A percentile compares a stretch with the other conserved stretches of the same genome.
Evolutionary conservation across 2,329 filamentous ascomycete genomes (phyloP).

Genomic region (Fusarium staphyleae): DNA sequence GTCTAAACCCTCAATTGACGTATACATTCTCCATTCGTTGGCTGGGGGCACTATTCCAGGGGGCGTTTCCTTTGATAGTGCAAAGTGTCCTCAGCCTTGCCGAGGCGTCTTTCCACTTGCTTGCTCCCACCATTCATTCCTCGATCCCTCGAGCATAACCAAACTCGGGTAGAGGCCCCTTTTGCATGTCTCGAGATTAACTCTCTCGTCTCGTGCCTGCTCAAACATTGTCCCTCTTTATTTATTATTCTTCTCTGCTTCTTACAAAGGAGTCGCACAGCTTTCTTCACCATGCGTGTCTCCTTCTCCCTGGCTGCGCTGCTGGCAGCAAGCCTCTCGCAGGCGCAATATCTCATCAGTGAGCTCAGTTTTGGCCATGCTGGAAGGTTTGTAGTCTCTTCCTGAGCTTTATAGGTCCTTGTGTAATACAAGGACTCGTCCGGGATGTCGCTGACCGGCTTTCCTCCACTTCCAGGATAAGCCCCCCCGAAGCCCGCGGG

Average conservation of each 20-base stretch:
- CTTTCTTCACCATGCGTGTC: conserved; percentile 53
- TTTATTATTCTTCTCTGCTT: conserved; percentile 12
- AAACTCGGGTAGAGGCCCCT: conserved; percentile 7
- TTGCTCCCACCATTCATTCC: conserved; percentile 17
- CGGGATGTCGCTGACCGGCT: conserved; percentile 17
- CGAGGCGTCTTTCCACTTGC: conserved; percentile 13
- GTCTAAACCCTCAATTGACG: conserved; percentile 10
- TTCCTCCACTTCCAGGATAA: conserved; percentile 60
- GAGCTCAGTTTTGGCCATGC: conserved; percentile 80
- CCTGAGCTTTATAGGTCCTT: not conserved
- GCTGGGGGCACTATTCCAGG: conserved; percentile 25
- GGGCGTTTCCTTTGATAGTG: conserved; percentile 27
- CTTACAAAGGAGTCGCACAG: not conserved
- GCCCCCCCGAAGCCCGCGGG: conserved; percentile 60
- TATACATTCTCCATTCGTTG: conserved; percentile 1
- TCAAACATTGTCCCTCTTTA: not conserved
- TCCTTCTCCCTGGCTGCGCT: conserved; percentile 50
- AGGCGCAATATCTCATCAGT: conserved; percentile 72
- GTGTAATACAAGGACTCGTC: conserved; percentile 3
- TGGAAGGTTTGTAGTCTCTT: conserved; percentile 57
- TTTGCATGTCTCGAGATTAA: conserved; percentile 9
- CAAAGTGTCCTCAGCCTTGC: conserved; percentile 44
- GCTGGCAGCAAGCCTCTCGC: conserved; percentile 57
- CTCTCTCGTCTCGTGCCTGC: conserved; percentile 3
- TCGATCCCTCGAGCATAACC: conserved; percentile 5